A percentile compares a stretch with the other conserved stretches of the same genome.
phyloP scores from a whole-genome alignment of 1,284 basidiomycete species.

The Apiotrichum gracile region DNA sequence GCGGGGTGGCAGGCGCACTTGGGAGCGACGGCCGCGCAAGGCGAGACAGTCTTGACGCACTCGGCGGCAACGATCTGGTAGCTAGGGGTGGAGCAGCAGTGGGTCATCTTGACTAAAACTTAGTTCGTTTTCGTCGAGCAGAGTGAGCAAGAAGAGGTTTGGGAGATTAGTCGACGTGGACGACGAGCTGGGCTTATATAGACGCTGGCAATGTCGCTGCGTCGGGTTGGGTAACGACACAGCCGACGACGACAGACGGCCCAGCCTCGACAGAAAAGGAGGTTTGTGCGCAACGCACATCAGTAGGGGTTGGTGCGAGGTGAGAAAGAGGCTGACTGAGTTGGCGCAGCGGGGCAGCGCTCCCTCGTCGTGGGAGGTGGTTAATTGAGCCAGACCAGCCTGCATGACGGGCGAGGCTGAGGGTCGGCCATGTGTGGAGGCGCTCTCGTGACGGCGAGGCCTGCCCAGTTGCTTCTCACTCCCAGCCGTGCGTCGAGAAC shows the following conservation, averaged over 20 bases:
- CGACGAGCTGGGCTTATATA: background rate
- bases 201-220: background rate
- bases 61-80: slow-evolving; percentile 1
- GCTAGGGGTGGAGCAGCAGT: background rate
- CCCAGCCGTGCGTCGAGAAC: too few relatives aligned
- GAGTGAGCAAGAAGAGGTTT: background rate
- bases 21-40: background rate
- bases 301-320: background rate
- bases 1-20: background rate
- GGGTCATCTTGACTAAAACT: background rate
- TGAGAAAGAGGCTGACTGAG: background rate
- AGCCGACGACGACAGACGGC: background rate
- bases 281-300: background rate
- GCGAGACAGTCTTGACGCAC: background rate
- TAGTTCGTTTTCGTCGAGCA: background rate
- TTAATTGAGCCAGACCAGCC: too few relatives aligned
- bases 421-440: too few relatives aligned
- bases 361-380: too few relatives aligned
- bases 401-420: too few relatives aligned
- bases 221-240: background rate
- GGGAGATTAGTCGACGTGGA: background rate
- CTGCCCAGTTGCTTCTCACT: too few relatives aligned
- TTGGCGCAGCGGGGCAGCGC: too few relatives aligned
- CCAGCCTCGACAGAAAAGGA: background rate
- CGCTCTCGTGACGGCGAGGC: too few relatives aligned